Evolutionary conservation across 805 yeast species (phyloP).

Genomic region (Suhomyces kilbournensis): DNA sequence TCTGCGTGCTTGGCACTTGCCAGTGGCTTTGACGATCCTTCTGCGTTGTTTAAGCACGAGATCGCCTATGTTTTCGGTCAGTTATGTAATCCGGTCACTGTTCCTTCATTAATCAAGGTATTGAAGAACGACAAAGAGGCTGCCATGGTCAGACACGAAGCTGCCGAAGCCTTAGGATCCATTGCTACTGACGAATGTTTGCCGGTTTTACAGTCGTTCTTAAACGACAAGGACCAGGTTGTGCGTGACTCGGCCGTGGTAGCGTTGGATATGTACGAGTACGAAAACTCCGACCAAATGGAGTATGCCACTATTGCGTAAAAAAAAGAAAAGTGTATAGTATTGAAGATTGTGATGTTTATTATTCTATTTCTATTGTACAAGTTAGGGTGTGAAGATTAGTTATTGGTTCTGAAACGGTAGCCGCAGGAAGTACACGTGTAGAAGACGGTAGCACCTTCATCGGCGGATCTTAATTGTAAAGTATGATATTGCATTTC

Average conservation of each 20-base stretch:
- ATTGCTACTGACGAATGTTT: conserved; percentile 95
- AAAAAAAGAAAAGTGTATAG: too few relatives aligned
- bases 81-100: conserved; percentile 87
- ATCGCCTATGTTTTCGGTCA: conserved; percentile 98
- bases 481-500: conserved; percentile 98
- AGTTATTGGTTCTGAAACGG: conserved; percentile 92
- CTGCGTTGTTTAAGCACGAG: conserved; percentile 95
- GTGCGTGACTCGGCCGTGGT: conserved; percentile 97
- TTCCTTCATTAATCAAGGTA: conserved; percentile 81
- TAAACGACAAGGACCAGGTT: conserved; percentile 79
- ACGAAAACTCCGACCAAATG: conserved; percentile 79
- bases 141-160: conserved; percentile 99
- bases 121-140: conserved; percentile 78
- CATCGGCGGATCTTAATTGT: conserved; percentile 97
- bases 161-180: conserved; percentile 97
- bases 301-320: conserved; percentile 56
- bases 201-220: conserved; percentile 77
- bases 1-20: conserved; percentile 94
- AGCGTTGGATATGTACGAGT: conserved; percentile 97
- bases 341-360: too few relatives aligned
- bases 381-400: conserved; percentile 1
- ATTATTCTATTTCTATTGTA: neutral
- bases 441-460: conserved; percentile 98
- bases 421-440: conserved; percentile 93
- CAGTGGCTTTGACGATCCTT: conserved; percentile 81